Conservation (phyloP, 805 yeast species). For the Ogataea saltuana region DNA sequence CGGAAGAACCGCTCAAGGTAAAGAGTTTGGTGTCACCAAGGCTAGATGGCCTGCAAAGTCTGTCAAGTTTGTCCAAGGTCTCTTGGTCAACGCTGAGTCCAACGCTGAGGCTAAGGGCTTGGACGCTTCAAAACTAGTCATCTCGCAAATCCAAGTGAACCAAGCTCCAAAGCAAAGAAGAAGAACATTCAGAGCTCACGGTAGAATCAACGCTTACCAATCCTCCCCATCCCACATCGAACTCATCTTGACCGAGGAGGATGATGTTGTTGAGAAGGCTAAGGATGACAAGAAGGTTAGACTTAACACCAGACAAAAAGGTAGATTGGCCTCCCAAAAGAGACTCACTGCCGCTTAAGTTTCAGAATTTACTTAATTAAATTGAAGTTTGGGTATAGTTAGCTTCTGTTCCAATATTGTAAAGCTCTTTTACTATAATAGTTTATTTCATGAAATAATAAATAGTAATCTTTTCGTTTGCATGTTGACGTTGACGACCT, state of each 20-base stretch:
- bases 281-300: constrained; percentile 52
- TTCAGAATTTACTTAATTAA: constrained; percentile 17
- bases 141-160: constrained; percentile 99
- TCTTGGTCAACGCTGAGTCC: constrained; percentile 96
- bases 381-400: constrained; percentile 13
- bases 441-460: constrained; percentile 12
- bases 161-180: constrained; percentile 99
- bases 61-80: constrained; percentile 91
- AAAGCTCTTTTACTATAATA: constrained; percentile 11
- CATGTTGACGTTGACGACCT: background rate
- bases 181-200: constrained; percentile 99
- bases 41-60: constrained; percentile 99
- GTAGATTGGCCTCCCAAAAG: constrained; percentile 87
- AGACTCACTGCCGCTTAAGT: constrained; percentile 66
- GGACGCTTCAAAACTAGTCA: constrained; percentile 89
- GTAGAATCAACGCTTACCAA: constrained; percentile 99
- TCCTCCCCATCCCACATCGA: constrained; percentile 99
- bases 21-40: constrained; percentile 99
- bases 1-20: constrained; percentile 99
- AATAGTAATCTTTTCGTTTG: constrained; percentile 2
- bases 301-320: constrained; percentile 89
- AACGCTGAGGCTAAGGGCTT: constrained; percentile 99
- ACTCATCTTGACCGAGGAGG: constrained; percentile 93
- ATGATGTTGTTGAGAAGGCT: constrained; percentile 92
- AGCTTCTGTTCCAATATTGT: constrained; percentile 8